Percentiles rank a stretch among this genome's conserved stretches.
Conservation (phyloP, 2,329 filamentous ascomycete species). For the Venturia aucupariae region DNA sequence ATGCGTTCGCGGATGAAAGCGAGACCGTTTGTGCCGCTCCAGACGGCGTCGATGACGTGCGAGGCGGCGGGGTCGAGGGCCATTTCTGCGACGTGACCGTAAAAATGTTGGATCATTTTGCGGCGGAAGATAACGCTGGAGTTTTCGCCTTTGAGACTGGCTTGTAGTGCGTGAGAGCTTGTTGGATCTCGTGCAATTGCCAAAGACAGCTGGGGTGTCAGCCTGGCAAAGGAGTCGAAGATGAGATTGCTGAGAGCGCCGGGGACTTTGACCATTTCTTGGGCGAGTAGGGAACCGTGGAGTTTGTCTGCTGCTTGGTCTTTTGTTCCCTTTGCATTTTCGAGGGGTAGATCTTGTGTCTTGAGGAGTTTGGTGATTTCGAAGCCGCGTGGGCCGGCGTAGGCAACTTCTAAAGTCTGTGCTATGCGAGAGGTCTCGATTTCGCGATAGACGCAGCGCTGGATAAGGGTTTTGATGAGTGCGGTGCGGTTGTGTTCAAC, state of each 20-base stretch:
- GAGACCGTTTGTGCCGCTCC: slow-evolving; percentile 52
- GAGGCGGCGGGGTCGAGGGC: slow-evolving; percentile 54
- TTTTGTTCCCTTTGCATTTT: slow-evolving; percentile 17
- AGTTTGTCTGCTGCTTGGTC: slow-evolving; percentile 44
- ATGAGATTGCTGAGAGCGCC: slow-evolving; percentile 62
- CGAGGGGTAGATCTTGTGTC: slow-evolving; percentile 21
- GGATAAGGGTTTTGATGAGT: slow-evolving; percentile 72
- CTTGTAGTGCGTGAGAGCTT: slow-evolving; percentile 55
- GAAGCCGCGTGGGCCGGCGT: slow-evolving; percentile 41
- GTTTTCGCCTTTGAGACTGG: slow-evolving; percentile 46
- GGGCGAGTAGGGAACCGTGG: slow-evolving; percentile 75
- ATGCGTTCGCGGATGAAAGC: slow-evolving; percentile 60
- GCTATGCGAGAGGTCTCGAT: slow-evolving; percentile 49
- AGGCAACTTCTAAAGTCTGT: slow-evolving; percentile 45
- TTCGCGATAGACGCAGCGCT: slow-evolving; percentile 64
- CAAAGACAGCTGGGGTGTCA: slow-evolving; percentile 44
- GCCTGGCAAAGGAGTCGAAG: slow-evolving; percentile 47
- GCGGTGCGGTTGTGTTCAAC: slow-evolving; percentile 67
- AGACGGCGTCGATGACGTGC: slow-evolving; percentile 59
- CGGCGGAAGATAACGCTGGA: slow-evolving; percentile 45
- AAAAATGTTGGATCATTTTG: slow-evolving; percentile 55
- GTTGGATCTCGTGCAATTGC: slow-evolving; percentile 55
- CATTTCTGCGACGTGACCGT: slow-evolving; percentile 50
- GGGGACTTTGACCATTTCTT: slow-evolving; percentile 66
- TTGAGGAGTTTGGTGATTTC: slow-evolving; percentile 51